Percentiles rank a stretch among this genome's conserved stretches.
Evolutionary conservation across 2,329 filamentous ascomycete genomes (phyloP).

Genomic region (Corinectria fuckeliana): DNA sequence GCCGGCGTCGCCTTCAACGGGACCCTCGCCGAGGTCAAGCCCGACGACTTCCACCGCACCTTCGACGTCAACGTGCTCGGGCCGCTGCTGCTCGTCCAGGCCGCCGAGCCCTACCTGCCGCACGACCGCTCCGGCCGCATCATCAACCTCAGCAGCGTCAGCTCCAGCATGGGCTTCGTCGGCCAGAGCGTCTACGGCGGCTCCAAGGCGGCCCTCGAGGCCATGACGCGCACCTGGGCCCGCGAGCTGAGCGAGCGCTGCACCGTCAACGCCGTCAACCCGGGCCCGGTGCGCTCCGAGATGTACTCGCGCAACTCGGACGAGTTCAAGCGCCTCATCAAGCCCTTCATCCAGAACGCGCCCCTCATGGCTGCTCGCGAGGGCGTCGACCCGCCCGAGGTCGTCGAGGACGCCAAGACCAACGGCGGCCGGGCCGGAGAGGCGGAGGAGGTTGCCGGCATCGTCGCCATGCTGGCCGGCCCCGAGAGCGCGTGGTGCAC

Average conservation of each 20-base stretch:
- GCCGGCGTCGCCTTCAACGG: slow-evolving; percentile 73
- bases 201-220: slow-evolving; percentile 61
- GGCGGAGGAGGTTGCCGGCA: slow-evolving; percentile 34
- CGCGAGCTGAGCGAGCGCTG: slow-evolving; percentile 57
- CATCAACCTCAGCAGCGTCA: slow-evolving; percentile 59
- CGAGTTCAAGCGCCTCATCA: slow-evolving; percentile 38
- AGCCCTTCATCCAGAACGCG: slow-evolving; percentile 39
- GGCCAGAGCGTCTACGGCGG: slow-evolving; percentile 60
- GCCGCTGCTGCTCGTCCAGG: slow-evolving; percentile 77
- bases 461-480: slow-evolving; percentile 36
- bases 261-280: slow-evolving; percentile 62
- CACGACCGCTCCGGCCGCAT: slow-evolving; percentile 68
- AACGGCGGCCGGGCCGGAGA: slow-evolving; percentile 36
- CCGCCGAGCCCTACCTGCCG: slow-evolving; percentile 72
- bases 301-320: slow-evolving; percentile 51
- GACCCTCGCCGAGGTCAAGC: slow-evolving; percentile 63
- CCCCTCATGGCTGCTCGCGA: slow-evolving; percentile 35
- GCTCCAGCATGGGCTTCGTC: slow-evolving; percentile 55
- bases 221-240: slow-evolving; percentile 62
- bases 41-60: slow-evolving; percentile 69
- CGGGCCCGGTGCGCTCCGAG: slow-evolving; percentile 58
- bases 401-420: slow-evolving; percentile 38
- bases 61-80: slow-evolving; percentile 83
- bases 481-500: slow-evolving; percentile 39
- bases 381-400: slow-evolving; percentile 32